phyloP scores from a whole-genome alignment of 805 yeast species.

The Candida oleophila region DNA sequence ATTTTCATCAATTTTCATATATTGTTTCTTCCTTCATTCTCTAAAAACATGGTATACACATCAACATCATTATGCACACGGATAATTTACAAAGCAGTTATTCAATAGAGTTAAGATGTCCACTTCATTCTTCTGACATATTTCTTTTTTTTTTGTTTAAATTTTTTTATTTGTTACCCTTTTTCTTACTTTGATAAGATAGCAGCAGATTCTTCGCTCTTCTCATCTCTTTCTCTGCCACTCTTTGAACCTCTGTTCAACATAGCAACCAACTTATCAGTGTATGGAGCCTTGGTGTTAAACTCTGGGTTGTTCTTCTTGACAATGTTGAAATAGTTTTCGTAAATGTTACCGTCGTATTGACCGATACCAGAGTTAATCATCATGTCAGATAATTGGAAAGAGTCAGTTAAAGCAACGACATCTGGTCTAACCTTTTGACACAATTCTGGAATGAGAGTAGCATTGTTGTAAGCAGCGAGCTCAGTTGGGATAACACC shows the following conservation, averaged over 20 bases:
- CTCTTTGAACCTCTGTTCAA: slow-evolving; percentile 37
- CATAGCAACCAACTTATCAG: slow-evolving; percentile 36
- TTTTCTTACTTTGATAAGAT: slow-evolving; percentile 24
- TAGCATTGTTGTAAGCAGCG: slow-evolving; percentile 24
- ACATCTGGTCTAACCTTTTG: slow-evolving; percentile 39
- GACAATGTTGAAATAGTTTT: slow-evolving; percentile 39
- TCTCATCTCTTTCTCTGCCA: slow-evolving; percentile 40
- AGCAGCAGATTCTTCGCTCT: slow-evolving; percentile 30
- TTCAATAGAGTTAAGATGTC: background rate
- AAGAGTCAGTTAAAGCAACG: slow-evolving; percentile 42
- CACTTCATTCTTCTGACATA: too few relatives aligned
- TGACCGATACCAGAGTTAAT: slow-evolving; percentile 42
- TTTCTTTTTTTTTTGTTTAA: too few relatives aligned
- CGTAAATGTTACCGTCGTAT: slow-evolving; percentile 44
- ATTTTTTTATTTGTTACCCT: too few relatives aligned
- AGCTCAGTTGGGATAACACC: slow-evolving; percentile 30
- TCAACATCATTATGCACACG: background rate
- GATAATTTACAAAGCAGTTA: background rate
- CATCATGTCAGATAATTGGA: slow-evolving; percentile 44
- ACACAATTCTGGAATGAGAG: slow-evolving; percentile 30
- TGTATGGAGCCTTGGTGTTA: slow-evolving; percentile 41
- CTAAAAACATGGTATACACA: slow-evolving; percentile 1
- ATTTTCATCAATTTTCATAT: background rate
- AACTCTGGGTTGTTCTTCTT: slow-evolving; percentile 32
- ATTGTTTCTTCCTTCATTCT: background rate